Conservation (phyloP, 2,329 filamentous ascomycete genomes). For the Westerdykella ornata region DNA sequence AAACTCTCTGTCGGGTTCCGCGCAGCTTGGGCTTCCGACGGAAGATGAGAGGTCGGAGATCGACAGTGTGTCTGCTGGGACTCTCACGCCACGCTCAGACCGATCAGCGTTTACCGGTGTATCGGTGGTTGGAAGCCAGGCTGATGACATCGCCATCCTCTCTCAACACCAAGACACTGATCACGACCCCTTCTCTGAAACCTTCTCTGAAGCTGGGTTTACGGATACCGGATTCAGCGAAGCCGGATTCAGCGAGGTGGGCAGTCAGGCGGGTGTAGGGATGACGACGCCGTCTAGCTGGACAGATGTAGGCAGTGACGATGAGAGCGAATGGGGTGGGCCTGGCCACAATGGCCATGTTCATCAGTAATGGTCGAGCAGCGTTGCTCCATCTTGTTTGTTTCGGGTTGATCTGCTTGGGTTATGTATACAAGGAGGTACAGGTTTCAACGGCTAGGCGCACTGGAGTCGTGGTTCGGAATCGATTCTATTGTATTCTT, state of each 20-base stretch:
- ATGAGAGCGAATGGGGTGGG: conserved; percentile 35
- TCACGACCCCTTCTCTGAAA: conserved; percentile 31
- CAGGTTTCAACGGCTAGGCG: neutral
- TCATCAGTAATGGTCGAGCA: conserved; percentile 16
- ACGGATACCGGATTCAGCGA: conserved; percentile 33
- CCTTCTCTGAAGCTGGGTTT: conserved; percentile 32
- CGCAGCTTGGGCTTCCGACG: conserved; percentile 6
- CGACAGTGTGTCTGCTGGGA: conserved; percentile 32
- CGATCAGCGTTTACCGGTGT: conserved; percentile 24
- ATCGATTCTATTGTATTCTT: neutral
- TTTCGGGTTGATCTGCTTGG: no score
- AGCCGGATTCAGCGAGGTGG: conserved; percentile 28
- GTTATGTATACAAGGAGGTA: no score
- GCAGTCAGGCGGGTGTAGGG: conserved; percentile 18
- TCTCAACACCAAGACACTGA: conserved; percentile 32
- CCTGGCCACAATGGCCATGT: conserved; percentile 20
- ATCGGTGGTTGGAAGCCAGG: conserved; percentile 17
- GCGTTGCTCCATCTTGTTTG: no score
- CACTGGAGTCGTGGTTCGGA: neutral
- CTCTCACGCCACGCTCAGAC: conserved; percentile 36
- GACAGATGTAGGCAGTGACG: conserved; percentile 38
- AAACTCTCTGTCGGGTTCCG: conserved; percentile 7
- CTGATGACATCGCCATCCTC: conserved; percentile 31
- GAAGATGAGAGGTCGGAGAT: conserved; percentile 15
- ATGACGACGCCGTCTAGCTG: conserved; percentile 35